Conservation (phyloP, 2,329 filamentous ascomycete species). For the Phoma sp. region DNA sequence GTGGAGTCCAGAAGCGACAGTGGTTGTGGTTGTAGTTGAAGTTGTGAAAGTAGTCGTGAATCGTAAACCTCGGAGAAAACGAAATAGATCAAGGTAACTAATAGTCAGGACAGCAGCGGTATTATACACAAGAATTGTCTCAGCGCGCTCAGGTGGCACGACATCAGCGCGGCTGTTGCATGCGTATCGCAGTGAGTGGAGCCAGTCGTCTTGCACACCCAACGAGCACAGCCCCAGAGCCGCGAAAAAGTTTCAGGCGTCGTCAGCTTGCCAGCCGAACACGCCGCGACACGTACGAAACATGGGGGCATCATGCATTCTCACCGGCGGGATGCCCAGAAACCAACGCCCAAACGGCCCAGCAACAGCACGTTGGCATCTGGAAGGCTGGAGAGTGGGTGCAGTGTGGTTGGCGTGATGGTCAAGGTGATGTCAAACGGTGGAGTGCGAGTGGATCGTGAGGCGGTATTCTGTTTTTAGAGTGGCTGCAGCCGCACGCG, state of each 20-base stretch:
- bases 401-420: conserved; percentile 13
- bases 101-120: conserved; percentile 7
- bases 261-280: conserved; percentile 36
- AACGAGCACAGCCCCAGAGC: conserved; percentile 31
- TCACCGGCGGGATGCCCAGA: not conserved
- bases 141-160: conserved; percentile 1
- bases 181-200: conserved; percentile 15
- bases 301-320: conserved; percentile 19
- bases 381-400: conserved; percentile 10
- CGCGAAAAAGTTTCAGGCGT: conserved; percentile 42
- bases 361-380: conserved; percentile 8
- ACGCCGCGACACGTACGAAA: conserved; percentile 37
- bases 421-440: conserved; percentile 9
- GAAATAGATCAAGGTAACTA: conserved; percentile 8
- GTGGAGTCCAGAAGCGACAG: conserved; percentile 12
- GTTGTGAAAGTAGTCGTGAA: not conserved
- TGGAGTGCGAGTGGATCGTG: conserved; percentile 8
- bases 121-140: conserved; percentile 11
- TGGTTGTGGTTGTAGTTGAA: not conserved
- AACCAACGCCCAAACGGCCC: conserved; percentile 1
- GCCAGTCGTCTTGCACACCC: conserved; percentile 19
- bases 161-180: conserved; percentile 16
- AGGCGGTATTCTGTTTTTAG: conserved; percentile 19
- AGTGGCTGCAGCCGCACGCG: conserved; percentile 7
- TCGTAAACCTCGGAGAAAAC: conserved; percentile 5